These are phyloP conservation scores for Pseudovirgaria hyperparasitica DNA, from an alignment of 2,329 filamentous ascomycete genomes.

Conservation along the genomic window DNA sequence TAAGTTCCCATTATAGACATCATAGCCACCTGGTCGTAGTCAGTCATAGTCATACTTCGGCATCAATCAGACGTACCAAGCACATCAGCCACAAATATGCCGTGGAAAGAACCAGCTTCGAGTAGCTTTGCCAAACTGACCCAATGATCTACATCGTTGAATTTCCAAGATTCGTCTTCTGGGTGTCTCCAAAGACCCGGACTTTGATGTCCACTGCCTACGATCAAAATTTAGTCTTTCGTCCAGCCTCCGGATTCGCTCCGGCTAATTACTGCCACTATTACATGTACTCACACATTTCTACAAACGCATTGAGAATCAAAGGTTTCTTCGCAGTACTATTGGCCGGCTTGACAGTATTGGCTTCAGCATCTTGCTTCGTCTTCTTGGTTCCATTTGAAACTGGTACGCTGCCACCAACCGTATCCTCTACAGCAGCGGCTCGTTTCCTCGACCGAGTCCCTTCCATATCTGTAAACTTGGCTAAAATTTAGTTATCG, in stretches of 20 bases:
- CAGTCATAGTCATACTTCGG: too few relatives aligned
- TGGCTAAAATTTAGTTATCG: too few relatives aligned
- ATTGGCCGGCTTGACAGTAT: constrained; percentile 41
- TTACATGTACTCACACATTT: constrained; percentile 2
- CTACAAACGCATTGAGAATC: constrained; percentile 3
- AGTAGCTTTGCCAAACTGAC: constrained; percentile 2
- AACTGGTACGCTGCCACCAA: too few relatives aligned
- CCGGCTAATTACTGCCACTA: neutral
- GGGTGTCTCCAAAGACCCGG: constrained; percentile 4
- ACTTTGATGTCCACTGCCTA: constrained; percentile 2
- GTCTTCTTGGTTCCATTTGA: too few relatives aligned
- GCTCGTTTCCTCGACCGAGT: too few relatives aligned
- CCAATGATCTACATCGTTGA: constrained; percentile 4
- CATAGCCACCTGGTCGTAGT: constrained; percentile 54
- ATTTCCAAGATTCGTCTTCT: constrained; percentile 1
- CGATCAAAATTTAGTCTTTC: too few relatives aligned
- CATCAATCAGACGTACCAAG: constrained; percentile 1
- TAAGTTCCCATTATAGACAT: constrained; percentile 55
- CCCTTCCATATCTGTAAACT: too few relatives aligned
- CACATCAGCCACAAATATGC: constrained; percentile 3
- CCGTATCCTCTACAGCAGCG: too few relatives aligned
- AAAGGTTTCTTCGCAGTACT: constrained; percentile 2
- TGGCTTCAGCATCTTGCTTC: too few relatives aligned
- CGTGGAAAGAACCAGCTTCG: constrained; percentile 2
- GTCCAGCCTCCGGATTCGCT: too few relatives aligned